Base-by-base conservation (phyloP, 306 rosid genomes). In the Pterocarpus santalinus region DNA sequence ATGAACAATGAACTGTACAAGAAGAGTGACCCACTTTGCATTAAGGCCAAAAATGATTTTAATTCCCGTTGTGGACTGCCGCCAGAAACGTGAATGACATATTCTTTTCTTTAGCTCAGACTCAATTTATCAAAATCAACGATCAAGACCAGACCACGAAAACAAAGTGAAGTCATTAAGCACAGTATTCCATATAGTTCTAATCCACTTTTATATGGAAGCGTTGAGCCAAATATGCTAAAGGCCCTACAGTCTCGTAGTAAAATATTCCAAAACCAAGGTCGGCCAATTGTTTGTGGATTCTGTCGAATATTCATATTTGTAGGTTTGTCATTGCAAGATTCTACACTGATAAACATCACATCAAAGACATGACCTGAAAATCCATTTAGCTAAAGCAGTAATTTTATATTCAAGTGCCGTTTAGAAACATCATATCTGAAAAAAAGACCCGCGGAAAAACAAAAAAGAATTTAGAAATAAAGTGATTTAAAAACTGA, bases 291-390 rank as follows among this genome's bases (percentile, higher is more conserved):
- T n/a, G 22, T 79, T 60, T 14, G 2, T 51, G 67, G 81, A 84
- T 84, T 84, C 87, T 79, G 38, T 38, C 17, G 44, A 61, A 79
- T 80, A 74, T 74, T 74, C 87, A 84, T 74, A 22, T 79, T 67
- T 73, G 77, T 49, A 72, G 68, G 80, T 83, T 36, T 46, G 46
- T 74, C 33, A 49, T 84, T 79, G 62, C 72, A 68, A 84, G 81
- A 84, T 84, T 79, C 81, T 49, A 67, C 60, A 65, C 13, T 34
- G 69, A 84, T 84, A 79, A 73, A 66, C 84, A 68, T 73, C 77
- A 78, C 36, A 28, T 32, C 72, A 72, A 69, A 72, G 69, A 69
- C 36, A 73, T 58, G 83, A 83, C 28, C 74, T 77, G 41, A 28
- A 65, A 68, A 73, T 73, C 84, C 81, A 75, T 74, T 51, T 49